Evolutionary conservation across 805 yeast genomes (phyloP), one percentile per base, ranked within the genome.

Genomic region (Candida cerambycidarum): DNA sequence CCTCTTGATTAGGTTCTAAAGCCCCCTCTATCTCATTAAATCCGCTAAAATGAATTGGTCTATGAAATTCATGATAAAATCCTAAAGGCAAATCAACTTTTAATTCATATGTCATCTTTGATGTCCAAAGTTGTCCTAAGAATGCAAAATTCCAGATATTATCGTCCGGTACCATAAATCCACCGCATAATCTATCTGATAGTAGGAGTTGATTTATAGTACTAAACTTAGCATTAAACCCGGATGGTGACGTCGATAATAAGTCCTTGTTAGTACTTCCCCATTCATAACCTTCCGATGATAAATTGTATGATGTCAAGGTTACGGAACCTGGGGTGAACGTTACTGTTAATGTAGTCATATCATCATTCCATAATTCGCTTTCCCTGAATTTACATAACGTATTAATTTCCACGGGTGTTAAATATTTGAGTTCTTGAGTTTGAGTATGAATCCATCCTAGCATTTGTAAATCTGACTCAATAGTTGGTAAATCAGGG

Each of bases 361-460:
- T 62, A 16, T 71, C 65, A 0, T 59, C 49, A 39, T 61, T 69
- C 79, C 79, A 76, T 11, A 50, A 57, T 8, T 50, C 59, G 11
- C 57, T 55, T 11, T 63, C 59, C 24, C 69, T 45, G 35, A 74
- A 56, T 32, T 54, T 63, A 3, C 80, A 68, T 42, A 82, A 85
- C 0, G 80, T 75, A 2, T 85, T 73, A 12, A 88, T 78, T 50
- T 92, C 97, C 27, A 74, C 64, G 0, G 96, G 81, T 5, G 85
- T 69, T 67, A 90, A 75, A 39, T 73, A 69, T 38, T 77, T 76
- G 5, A 74, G 50, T 29, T 86, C 96, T 14, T 77, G 78, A 1
- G 84, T 73, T 59, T 84, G 89, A 0, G 97, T 87, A 58, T 92
- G 97, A n/a, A 93, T 76, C 96, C 97, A 87, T 1, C 99, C 99